Percentiles rank a stretch among this genome's conserved stretches.
Conservation (phyloP, 1,284 basidiomycete genomes). For the Ustilago nuda region DNA sequence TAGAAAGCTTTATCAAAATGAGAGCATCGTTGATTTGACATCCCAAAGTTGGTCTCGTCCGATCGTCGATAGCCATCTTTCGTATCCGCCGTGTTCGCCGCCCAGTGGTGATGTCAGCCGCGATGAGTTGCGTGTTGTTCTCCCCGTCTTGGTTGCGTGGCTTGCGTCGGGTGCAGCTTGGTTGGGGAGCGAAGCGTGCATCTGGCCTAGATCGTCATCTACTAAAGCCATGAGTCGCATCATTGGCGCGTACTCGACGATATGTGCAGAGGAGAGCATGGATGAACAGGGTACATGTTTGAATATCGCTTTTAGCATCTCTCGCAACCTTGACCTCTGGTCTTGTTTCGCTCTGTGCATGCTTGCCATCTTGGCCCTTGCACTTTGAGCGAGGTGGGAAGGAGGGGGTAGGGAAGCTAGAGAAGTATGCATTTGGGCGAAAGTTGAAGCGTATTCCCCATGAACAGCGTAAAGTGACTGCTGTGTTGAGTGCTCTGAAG, state of each 20-base stretch:
- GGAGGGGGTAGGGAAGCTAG: neutral
- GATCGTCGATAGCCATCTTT: slow-evolving; percentile 18
- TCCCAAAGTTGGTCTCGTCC: slow-evolving; percentile 13
- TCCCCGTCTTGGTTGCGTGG: neutral
- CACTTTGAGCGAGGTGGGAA: neutral
- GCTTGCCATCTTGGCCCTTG: no score
- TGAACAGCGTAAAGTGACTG: slow-evolving; percentile 4
- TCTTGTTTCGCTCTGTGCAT: neutral
- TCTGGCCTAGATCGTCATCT: slow-evolving; percentile 74
- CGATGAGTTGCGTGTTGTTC: slow-evolving; percentile 26
- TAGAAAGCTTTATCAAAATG: neutral
- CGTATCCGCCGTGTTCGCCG: slow-evolving; percentile 6
- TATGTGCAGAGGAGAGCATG: slow-evolving; percentile 72
- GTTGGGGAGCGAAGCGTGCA: slow-evolving; percentile 12
- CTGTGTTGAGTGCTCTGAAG: slow-evolving; percentile 37
- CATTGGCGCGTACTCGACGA: slow-evolving; percentile 77
- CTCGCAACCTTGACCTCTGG: slow-evolving; percentile 39
- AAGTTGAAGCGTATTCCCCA: slow-evolving; percentile 64
- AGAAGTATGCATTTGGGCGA: slow-evolving; percentile 65
- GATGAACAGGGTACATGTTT: slow-evolving; percentile 62
- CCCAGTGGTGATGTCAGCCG: slow-evolving; percentile 19
- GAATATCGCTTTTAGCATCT: neutral
- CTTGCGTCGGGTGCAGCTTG: neutral
- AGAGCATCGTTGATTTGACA: slow-evolving; percentile 15
- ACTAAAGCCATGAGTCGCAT: slow-evolving; percentile 77